phyloP scores from a whole-genome alignment of 164 flowering plant species.

The Umbilicus rupestris region DNA sequence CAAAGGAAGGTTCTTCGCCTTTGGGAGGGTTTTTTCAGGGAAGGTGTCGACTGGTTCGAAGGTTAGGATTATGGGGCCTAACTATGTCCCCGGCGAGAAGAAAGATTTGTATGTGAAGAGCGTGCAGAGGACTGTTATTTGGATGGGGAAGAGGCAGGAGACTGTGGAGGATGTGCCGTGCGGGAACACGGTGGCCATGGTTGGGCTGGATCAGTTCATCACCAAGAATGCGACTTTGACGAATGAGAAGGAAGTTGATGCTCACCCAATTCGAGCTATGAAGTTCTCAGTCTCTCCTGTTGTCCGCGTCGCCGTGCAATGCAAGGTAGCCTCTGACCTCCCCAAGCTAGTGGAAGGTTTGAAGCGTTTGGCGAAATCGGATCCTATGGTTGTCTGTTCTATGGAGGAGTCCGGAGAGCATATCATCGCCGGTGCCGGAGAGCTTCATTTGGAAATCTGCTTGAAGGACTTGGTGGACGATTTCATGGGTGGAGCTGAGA shows the following conservation, averaged over 20 bases:
- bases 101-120: slow-evolving; percentile 1
- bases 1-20: background rate
- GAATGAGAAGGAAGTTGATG: background rate
- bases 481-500: background rate
- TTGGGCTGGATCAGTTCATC: background rate
- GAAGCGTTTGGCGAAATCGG: background rate
- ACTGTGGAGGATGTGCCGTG: background rate
- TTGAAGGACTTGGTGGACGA: background rate
- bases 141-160: background rate
- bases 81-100: background rate
- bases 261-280: background rate
- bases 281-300: background rate
- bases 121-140: background rate
- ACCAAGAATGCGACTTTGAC: background rate
- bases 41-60: background rate
- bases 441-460: background rate
- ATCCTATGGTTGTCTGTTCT: background rate
- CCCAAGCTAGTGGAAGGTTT: background rate
- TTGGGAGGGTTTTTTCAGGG: background rate
- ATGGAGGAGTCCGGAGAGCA: background rate
- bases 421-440: background rate
- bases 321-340: background rate
- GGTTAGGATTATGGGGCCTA: background rate
- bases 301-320: background rate
- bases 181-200: background rate